Percentiles rank a stretch among this genome's conserved stretches.
Evolutionary conservation across 768 basidiomycete genomes (phyloP).

Genomic region (Nevesoporus exiguus): DNA sequence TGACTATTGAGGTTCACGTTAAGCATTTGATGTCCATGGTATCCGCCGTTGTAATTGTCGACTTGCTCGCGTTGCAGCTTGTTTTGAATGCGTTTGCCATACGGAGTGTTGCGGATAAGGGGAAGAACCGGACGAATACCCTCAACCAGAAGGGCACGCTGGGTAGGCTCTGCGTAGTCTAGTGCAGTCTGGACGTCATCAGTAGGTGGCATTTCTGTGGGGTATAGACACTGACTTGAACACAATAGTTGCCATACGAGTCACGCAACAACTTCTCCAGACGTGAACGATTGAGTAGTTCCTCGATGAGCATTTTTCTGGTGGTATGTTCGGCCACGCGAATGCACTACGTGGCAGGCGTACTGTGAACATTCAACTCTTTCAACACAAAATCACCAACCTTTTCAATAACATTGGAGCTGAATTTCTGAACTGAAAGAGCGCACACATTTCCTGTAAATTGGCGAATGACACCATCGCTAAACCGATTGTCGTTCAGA

Average conservation of each 20-base stretch:
- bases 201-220: conserved; percentile 8
- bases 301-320: conserved; percentile 91
- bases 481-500: conserved; percentile 97
- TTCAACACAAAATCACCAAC: conserved; percentile 33
- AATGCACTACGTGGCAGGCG: conserved; percentile 48
- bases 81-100: conserved; percentile 98
- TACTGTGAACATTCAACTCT: neutral
- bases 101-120: conserved; percentile 97
- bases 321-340: conserved; percentile 96
- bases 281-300: conserved; percentile 89
- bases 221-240: conserved; percentile 54
- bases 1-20: conserved; percentile 56
- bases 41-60: conserved; percentile 57
- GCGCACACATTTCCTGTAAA: conserved; percentile 98
- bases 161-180: conserved; percentile 94
- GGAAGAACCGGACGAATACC: conserved; percentile 98
- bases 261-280: conserved; percentile 95
- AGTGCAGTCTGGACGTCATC: conserved; percentile 72
- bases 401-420: conserved; percentile 98
- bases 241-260: conserved; percentile 95
- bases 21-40: conserved; percentile 59
- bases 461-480: conserved; percentile 95
- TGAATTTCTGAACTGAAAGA: conserved; percentile 98
- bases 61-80: conserved; percentile 94
- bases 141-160: conserved; percentile 90